Evolutionary conservation across 306 rosid species (phyloP).

Genomic region (Vigna mungo): DNA sequence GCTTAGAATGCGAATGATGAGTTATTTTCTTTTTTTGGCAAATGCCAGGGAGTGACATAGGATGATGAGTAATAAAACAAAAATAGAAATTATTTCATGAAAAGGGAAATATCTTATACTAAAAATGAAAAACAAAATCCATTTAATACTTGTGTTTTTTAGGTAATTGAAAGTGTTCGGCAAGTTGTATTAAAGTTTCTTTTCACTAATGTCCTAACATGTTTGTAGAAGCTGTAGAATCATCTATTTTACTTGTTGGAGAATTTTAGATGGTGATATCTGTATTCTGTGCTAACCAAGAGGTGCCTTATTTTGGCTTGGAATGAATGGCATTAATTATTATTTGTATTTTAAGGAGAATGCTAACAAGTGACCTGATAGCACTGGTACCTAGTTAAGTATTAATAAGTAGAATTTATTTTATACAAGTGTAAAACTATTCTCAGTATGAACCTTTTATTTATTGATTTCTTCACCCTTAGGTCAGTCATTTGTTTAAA

Average conservation of each 20-base stretch:
- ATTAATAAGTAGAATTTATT: neutral
- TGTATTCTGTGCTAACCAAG: neutral
- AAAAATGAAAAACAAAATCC: neutral
- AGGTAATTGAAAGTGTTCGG: neutral
- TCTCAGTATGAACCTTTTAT: neutral
- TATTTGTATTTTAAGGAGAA: neutral
- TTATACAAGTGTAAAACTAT: neutral
- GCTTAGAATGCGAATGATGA: neutral
- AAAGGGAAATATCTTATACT: neutral
- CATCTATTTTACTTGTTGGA: neutral
- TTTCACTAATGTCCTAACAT: neutral
- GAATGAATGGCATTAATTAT: neutral
- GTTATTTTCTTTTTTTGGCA: neutral
- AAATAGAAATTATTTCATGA: neutral
- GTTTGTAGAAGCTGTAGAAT: neutral
- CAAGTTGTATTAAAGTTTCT: neutral
- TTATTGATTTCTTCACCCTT: neutral
- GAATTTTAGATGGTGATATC: conserved; percentile 10
- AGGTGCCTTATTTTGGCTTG: conserved; percentile 14
- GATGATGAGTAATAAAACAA: neutral
- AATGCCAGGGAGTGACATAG: neutral
- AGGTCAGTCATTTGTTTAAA: neutral
- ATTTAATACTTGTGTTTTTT: neutral
- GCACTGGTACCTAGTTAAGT: neutral
- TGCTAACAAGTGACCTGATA: neutral